Evolutionary conservation across 805 yeast genomes (phyloP).

Genomic region (Metschnikowia drakensbergensis): DNA sequence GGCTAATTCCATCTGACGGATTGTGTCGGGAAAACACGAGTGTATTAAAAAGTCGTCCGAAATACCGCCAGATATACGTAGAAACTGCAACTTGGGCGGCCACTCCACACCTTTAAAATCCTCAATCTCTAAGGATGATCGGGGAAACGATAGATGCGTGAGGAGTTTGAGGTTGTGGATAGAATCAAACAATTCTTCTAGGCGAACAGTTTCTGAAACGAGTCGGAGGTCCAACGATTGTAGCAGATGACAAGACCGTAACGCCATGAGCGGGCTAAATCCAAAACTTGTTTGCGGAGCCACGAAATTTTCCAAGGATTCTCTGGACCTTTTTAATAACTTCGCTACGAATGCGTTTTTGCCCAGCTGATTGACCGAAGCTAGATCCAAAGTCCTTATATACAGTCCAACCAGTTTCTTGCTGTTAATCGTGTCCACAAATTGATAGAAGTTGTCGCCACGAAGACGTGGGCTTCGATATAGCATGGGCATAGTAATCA

Average conservation of each 20-base stretch:
- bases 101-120: conserved; percentile 54
- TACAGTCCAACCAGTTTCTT: conserved; percentile 51
- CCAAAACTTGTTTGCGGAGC: conserved; percentile 98
- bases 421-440: conserved; percentile 63
- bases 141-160: conserved; percentile 79
- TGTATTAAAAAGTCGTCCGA: conserved; percentile 71
- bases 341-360: conserved; percentile 88
- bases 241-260: conserved; percentile 64
- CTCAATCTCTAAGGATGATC: conserved; percentile 74
- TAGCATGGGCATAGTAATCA: conserved; percentile 56
- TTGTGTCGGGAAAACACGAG: conserved; percentile 69
- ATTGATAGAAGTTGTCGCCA: conserved; percentile 64
- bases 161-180: conserved; percentile 58
- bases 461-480: conserved; percentile 61
- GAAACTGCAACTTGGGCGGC: conserved; percentile 73
- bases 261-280: conserved; percentile 77
- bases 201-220: conserved; percentile 86
- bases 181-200: conserved; percentile 73
- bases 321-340: conserved; percentile 70
- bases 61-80: conserved; percentile 86
- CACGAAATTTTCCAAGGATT: conserved; percentile 59
- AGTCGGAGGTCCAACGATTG: conserved; percentile 70
- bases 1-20: conserved; percentile 70
- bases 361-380: conserved; percentile 83
- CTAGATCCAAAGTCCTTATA: conserved; percentile 67